Conservation (phyloP, 225 moss, liverwort and hornwort species). For the Ulota crispa region DNA sequence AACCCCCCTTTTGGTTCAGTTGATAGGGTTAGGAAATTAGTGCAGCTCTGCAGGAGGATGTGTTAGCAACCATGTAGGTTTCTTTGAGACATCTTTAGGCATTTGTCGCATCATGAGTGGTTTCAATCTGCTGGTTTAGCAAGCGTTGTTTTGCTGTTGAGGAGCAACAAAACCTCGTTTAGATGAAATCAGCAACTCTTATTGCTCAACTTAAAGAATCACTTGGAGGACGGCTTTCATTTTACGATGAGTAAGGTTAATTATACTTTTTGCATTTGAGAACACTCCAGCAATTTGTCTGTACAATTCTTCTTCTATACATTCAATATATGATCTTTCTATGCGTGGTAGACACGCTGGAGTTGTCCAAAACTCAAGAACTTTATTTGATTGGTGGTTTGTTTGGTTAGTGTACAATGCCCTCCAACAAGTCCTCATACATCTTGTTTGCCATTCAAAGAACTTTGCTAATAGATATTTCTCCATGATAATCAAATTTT, state of each 20-base stretch:
- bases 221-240: neutral
- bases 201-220: neutral
- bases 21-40: constrained; percentile 9
- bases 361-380: neutral
- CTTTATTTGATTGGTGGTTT: neutral
- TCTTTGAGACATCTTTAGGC: neutral
- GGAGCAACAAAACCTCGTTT: constrained; percentile 7
- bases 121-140: constrained; percentile 12
- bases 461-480: too few species aligned
- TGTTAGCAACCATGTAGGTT: constrained; percentile 20
- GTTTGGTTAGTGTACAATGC: neutral
- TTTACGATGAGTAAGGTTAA: neutral
- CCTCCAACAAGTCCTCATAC: too few species aligned
- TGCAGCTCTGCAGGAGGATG: neutral
- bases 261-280: neutral
- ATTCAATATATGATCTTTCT: neutral
- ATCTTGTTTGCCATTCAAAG: too few species aligned
- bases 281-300: neutral
- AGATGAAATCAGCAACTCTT: constrained; percentile 6
- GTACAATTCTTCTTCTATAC: neutral
- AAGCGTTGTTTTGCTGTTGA: constrained; percentile 11
- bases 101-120: constrained; percentile 21
- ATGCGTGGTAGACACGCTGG: neutral
- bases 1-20: neutral
- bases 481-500: too few species aligned